phyloP scores from a whole-genome alignment of 495 filamentous ascomycete genomes.

The Podospora pseudoanserina region DNA sequence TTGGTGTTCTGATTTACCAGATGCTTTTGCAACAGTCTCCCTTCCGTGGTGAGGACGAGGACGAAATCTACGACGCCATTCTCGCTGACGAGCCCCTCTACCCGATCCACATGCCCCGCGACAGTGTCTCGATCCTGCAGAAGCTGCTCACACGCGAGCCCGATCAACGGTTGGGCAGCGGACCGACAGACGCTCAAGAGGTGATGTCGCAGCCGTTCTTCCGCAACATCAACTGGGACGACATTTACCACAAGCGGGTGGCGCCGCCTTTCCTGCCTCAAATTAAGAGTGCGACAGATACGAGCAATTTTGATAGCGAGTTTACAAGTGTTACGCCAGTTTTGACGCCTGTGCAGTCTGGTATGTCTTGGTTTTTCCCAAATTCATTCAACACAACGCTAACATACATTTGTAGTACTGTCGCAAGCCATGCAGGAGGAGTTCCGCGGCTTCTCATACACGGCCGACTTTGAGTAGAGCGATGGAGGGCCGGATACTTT shows the following conservation, averaged over 20 bases:
- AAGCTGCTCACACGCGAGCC: constrained; percentile 96
- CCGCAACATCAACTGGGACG: constrained; percentile 96
- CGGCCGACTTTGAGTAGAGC: constrained; percentile 49
- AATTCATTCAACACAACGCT: background rate
- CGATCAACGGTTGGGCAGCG: constrained; percentile 84
- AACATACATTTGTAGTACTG: constrained; percentile 59
- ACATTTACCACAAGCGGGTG: constrained; percentile 92
- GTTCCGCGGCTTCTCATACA: constrained; percentile 98
- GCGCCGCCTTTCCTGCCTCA: constrained; percentile 82
- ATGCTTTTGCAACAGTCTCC: constrained; percentile 99
- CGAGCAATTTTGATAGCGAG: constrained; percentile 97
- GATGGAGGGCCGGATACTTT: background rate
- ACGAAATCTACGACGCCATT: constrained; percentile 99
- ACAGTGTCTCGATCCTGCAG: constrained; percentile 95
- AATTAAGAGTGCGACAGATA: constrained; percentile 90
- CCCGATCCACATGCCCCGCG: constrained; percentile 97
- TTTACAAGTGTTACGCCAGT: constrained; percentile 99
- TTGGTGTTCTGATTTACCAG: constrained; percentile 98
- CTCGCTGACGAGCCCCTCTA: constrained; percentile 97
- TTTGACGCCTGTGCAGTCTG: constrained; percentile 93
- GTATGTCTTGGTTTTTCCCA: constrained; percentile 51
- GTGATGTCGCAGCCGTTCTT: constrained; percentile 99
- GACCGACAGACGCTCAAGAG: constrained; percentile 96
- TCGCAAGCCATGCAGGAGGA: constrained; percentile 99
- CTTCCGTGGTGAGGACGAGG: constrained; percentile 98